Conservation (phyloP, 2,329 filamentous ascomycete species). For the Alternaria brassicicola region DNA sequence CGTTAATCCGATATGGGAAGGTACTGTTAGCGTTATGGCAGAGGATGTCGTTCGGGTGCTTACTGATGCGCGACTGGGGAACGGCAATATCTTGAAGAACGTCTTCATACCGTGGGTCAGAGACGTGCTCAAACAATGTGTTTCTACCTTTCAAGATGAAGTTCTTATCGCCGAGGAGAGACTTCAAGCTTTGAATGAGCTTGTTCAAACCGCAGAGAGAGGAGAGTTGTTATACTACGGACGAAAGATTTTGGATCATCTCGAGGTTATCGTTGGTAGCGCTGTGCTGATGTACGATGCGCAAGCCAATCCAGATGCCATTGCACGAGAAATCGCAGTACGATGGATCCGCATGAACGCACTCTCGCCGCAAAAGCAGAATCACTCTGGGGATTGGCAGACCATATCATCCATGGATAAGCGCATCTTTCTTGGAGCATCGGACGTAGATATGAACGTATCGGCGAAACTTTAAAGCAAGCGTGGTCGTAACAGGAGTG, state of each 20-base stretch:
- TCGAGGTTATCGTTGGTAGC: constrained; percentile 48
- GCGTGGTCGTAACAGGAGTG: neutral
- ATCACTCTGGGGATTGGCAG: constrained; percentile 5
- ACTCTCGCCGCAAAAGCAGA: neutral
- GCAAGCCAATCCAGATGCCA: constrained; percentile 37
- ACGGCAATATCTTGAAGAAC: constrained; percentile 28
- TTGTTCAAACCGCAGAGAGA: constrained; percentile 18
- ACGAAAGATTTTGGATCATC: constrained; percentile 29
- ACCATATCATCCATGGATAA: constrained; percentile 21
- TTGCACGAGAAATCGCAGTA: constrained; percentile 44
- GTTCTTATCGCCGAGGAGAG: constrained; percentile 12
- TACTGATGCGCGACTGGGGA: constrained; percentile 39
- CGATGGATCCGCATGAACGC: constrained; percentile 40
- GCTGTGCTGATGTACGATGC: constrained; percentile 49
- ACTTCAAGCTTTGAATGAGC: constrained; percentile 13
- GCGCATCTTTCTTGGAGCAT: constrained; percentile 25
- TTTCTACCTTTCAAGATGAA: constrained; percentile 13
- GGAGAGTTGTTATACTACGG: constrained; percentile 35
- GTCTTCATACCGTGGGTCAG: constrained; percentile 29
- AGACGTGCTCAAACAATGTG: constrained; percentile 15
- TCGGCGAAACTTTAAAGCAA: constrained; percentile 15
- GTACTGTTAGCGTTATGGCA: constrained; percentile 73
- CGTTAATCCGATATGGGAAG: constrained; percentile 73
- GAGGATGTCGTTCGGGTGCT: constrained; percentile 57
- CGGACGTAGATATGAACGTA: neutral